Base-by-base conservation (phyloP, 2,329 filamentous ascomycete species). In the Penicillium sp. region DNA sequence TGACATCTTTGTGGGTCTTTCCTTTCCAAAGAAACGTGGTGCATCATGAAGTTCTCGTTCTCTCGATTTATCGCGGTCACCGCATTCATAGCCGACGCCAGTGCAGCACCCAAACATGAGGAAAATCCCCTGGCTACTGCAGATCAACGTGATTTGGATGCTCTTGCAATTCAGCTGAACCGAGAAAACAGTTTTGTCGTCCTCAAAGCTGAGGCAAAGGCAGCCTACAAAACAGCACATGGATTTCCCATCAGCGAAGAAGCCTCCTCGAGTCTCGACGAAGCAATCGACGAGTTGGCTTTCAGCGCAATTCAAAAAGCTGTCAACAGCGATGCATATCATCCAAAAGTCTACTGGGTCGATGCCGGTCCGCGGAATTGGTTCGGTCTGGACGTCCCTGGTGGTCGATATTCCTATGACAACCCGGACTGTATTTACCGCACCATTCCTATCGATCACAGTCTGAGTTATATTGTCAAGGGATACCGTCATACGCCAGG, bases 341-440 rank as follows among this genome's bases (percentile, higher is more conserved):
- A 53, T 25, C 50, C 46, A 13, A 53, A 53, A 20, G 44, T 47
- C 27, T 55, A 55, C 25, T 55, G 50, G 53, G 33, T 50, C 3
- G 50, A 53, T 47, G 35, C 53, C 2, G 49, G 35, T 22, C 53
- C 53, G 5, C 46, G 46, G 2, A 38, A 31, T 36, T 55, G 50
- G 53, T 50, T 55, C 39, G 46, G 28, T 22, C 35, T 53, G n/a
- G 44, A 49, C n/a, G 49, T 55, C n/a, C 49, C 49, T 2, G 49
- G 53, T 3, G 49, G 49, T 11, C 40, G 53, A 43, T 55, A 55
- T 41, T 55, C 53, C 11, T 55, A 55, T 36, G 50, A 53, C 22
- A 55, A 55, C 18, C 53, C 53, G 9, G 53, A 55, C 44, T 53
- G 49, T 9, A 49, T 55, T 20, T 55, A 52, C 35, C 53, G 53